Evolutionary conservation across 2,329 filamentous ascomycete species (phyloP), one percentile per base, ranked within the genome.

Genomic region (Neofusicoccum laricinum): DNA sequence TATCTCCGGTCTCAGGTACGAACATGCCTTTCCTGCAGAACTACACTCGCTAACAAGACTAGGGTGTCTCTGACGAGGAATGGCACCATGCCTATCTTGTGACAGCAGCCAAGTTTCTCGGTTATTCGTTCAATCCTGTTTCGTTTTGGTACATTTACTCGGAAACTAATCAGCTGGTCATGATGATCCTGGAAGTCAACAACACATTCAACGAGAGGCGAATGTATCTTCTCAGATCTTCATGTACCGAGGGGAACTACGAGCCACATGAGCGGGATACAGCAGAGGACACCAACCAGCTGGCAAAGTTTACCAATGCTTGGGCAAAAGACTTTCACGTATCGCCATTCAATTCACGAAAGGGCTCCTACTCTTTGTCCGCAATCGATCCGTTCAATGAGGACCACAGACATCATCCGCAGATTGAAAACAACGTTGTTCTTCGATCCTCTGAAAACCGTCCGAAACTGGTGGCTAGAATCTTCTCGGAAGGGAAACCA

Each of bases 111-210:
- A 83, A 83, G 34, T 89, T 92, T 66, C 73, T 91, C 5, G 87
- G 88, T 2, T 90, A 90, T 71, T 85, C 86, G 21, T 92, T 91
- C 76, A 93, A 92, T 69, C 89, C 89, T 0, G 88, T 90, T 2
- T 92, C 89, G 0, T 90, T 93, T 70, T 93, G 90, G 89, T 92
- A 92, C 68, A 82, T 93, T 2, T 93, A 93, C 72, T 84, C 86
- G 12, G 68, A 76, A 0, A 75, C 84, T 8, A 83, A 83, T 64
- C 75, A 82, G 5, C 79, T 93, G 14, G 83, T 80, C 25, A 87
- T 86, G 63, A 86, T 92, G 76, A 81, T 93, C 1, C 72, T 91
- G 0, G 90, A 93, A 73, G 88, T 92, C 50, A 91, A 91, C 75
- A 92, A 92, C 69, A 91, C 89, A 0, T 92, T 91, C 71, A 88